Percentiles rank a stretch among this genome's conserved stretches.
phyloP scores from a whole-genome alignment of 2,329 filamentous ascomycete genomes.

The Colletotrichum sp. region DNA sequence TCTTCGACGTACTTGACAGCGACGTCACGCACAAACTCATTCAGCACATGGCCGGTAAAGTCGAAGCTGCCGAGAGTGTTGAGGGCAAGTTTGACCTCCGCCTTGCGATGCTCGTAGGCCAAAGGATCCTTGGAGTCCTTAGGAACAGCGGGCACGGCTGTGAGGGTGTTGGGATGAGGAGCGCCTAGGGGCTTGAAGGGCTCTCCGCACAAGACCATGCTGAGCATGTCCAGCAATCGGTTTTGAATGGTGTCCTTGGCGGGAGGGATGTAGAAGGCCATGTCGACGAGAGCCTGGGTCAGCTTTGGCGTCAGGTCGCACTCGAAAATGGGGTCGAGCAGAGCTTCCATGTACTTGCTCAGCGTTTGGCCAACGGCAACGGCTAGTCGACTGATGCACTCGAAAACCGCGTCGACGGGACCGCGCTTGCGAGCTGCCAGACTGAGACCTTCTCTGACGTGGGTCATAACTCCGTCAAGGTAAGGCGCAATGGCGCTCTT shows the following conservation, averaged over 20 bases:
- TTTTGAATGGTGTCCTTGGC: constrained; percentile 94
- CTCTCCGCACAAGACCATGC: constrained; percentile 89
- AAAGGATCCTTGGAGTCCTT: constrained; percentile 87
- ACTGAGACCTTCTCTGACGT: constrained; percentile 89
- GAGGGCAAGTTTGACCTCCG: constrained; percentile 89
- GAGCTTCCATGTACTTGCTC: constrained; percentile 97
- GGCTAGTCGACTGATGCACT: constrained; percentile 96
- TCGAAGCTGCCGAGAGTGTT: constrained; percentile 98
- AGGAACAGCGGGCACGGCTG: constrained; percentile 80
- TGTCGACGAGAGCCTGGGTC: constrained; percentile 94
- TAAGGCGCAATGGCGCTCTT: constrained; percentile 95
- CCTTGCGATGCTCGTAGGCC: constrained; percentile 79
- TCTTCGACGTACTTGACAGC: constrained; percentile 98
- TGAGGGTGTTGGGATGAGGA: constrained; percentile 80
- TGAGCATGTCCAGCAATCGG: constrained; percentile 91
- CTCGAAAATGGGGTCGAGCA: constrained; percentile 95
- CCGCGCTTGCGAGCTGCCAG: constrained; percentile 73
- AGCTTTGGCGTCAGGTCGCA: constrained; percentile 93
- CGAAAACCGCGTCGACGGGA: constrained; percentile 83
- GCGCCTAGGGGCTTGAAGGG: constrained; percentile 93
- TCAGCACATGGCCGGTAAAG: constrained; percentile 89
- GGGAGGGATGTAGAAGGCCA: constrained; percentile 98
- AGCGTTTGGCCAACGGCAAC: constrained; percentile 95
- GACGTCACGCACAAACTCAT: constrained; percentile 98
- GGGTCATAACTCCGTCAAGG: constrained; percentile 90